Percentiles rank a stretch among this genome's conserved stretches.
phyloP scores from a whole-genome alignment of 306 rosid species.

The Cucurbita pepo region DNA sequence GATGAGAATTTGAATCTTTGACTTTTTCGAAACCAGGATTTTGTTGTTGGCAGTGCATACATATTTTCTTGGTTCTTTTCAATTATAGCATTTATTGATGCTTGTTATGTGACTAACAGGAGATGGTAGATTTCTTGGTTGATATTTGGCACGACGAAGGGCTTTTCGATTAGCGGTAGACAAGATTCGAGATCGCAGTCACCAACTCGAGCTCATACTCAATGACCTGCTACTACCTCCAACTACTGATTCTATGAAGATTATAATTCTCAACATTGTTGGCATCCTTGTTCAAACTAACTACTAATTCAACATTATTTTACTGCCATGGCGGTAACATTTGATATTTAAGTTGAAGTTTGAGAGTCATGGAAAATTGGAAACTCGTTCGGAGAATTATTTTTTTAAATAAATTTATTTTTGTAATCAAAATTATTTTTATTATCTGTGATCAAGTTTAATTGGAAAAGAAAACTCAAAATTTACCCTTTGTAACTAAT shows the following conservation, averaged over 20 bases:
- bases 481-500: background rate
- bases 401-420: background rate
- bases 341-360: background rate
- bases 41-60: background rate
- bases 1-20: too few relatives aligned
- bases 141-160: slow-evolving; percentile 89
- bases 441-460: background rate
- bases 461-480: background rate
- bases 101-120: slow-evolving; percentile 35
- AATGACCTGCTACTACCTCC: background rate
- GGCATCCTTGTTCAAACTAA: background rate
- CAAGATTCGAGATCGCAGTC: background rate
- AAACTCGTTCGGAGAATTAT: background rate
- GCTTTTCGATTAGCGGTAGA: slow-evolving; percentile 33
- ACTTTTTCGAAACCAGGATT: background rate
- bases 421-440: background rate
- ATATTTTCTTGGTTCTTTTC: background rate
- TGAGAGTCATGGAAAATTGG: background rate
- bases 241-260: background rate
- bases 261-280: background rate
- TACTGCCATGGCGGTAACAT: background rate
- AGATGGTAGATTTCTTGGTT: slow-evolving; percentile 94
- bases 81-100: background rate
- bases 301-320: background rate
- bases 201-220: background rate